These are phyloP conservation scores for Pleurostoma richardsiae DNA, from an alignment of 2,329 filamentous ascomycete species.

Conservation along the genomic window DNA sequence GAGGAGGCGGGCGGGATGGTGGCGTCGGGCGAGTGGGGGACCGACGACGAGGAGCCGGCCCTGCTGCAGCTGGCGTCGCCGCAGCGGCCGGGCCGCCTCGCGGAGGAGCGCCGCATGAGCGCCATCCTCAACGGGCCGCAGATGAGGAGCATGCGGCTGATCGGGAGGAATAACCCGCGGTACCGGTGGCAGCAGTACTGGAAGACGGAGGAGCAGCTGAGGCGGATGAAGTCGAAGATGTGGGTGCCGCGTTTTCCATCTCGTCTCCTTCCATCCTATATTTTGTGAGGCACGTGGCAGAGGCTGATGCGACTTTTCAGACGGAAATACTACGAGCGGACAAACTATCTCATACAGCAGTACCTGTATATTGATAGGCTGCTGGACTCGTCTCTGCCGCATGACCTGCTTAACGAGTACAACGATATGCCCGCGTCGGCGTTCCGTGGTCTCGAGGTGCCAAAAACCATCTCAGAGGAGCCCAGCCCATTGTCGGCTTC, in stretches of 20 bases:
- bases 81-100: constrained; percentile 13
- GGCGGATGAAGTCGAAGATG: constrained; percentile 66
- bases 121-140: constrained; percentile 61
- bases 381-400: constrained; percentile 86
- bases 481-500: constrained; percentile 21
- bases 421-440: constrained; percentile 54
- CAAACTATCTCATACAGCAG: constrained; percentile 82
- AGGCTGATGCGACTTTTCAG: constrained; percentile 24
- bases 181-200: constrained; percentile 87
- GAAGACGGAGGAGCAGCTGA: constrained; percentile 72
- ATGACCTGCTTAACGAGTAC: constrained; percentile 88
- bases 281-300: too few species aligned
- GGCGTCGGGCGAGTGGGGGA: constrained; percentile 1
- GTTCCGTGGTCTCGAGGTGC: constrained; percentile 54
- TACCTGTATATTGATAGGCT: constrained; percentile 86
- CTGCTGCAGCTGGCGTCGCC: constrained; percentile 23
- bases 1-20: constrained; percentile 5
- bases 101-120: constrained; percentile 54
- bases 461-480: constrained; percentile 74
- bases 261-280: neutral
- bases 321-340: constrained; percentile 82
- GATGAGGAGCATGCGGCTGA: constrained; percentile 78
- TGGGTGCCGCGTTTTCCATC: constrained; percentile 16
- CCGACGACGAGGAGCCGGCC: constrained; percentile 30
- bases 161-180: constrained; percentile 80